Base-by-base conservation (phyloP, 495 filamentous ascomycete species). In the Evansstolkia leycettana region DNA sequence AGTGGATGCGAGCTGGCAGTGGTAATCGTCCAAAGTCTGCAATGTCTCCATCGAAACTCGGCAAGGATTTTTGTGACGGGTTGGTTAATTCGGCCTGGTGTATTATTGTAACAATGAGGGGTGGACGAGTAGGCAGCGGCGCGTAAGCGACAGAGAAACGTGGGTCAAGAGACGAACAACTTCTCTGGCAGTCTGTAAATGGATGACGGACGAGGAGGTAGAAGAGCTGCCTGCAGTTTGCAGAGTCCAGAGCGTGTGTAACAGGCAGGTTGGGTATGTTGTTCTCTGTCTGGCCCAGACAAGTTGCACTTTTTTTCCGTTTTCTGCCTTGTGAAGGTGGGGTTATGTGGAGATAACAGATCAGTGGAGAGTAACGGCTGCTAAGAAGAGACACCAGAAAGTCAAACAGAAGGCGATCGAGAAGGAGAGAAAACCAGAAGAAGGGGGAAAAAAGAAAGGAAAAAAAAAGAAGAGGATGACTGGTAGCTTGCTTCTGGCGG, bases 21-120 rank as follows among this genome's bases (percentile, higher is more conserved):
- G 38, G 34, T 37, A 14, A 28, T 42, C 40, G 38, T 52, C 45
- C 36, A 40, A 37, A 38, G 45, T 35, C 39, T 41, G 48, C 42
- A 46, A 36, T 44, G 39, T 46, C 45, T 52, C 48, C 48, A 52
- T 52, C 48, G 45, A 48, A 48, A 37, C 28, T 29, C 11, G 5
- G 28, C 28, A n/a, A n/a, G 28, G 14, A 9, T 23, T 23, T 23
- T 23, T 4, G 5, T 25, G 31, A 31, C 28, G 31, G 11, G 32
- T 18, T 15, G 40, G 39, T 40, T 33, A 24, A 25, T 33, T 43
- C 39, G 40, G 40, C 25, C 31, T 24, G 39, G 16, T 23, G 25
- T 18, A 35, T 37, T 26, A 34, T 25, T 28, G 28, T 26, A 24
- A 23, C 10, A 33, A n/a, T n/a, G n/a, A 23, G 20, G 20, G 20